Evolutionary conservation across 1,284 basidiomycete species (phyloP).

Genomic region (Cryptococcus maquisensis): DNA sequence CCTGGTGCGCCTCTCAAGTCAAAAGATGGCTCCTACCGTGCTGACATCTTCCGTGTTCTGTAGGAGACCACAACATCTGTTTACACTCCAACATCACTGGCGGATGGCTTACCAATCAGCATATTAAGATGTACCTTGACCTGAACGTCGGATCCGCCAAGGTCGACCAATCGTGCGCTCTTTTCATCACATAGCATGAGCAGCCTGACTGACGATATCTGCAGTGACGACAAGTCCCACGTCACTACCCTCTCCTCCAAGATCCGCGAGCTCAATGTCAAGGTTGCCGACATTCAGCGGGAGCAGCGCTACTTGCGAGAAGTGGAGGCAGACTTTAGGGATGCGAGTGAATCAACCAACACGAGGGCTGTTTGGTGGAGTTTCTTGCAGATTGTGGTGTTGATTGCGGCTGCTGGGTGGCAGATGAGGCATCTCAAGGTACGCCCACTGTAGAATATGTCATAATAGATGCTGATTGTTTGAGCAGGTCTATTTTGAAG

Average conservation of each 20-base stretch:
- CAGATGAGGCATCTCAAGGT: conserved; percentile 89
- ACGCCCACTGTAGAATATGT: conserved; percentile 39
- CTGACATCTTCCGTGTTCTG: neutral
- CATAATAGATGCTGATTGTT: neutral
- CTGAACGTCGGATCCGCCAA: conserved; percentile 85
- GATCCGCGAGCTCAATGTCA: conserved; percentile 85
- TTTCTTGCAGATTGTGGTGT: conserved; percentile 74
- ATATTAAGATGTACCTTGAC: conserved; percentile 92
- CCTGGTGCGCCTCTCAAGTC: conserved; percentile 48
- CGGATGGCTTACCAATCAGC: conserved; percentile 76
- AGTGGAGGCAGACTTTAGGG: conserved; percentile 83
- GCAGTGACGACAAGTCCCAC: conserved; percentile 66
- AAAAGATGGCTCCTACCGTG: neutral
- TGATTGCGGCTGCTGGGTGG: conserved; percentile 84
- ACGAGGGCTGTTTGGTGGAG: conserved; percentile 89
- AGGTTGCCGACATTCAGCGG: conserved; percentile 83
- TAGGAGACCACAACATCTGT: conserved; percentile 93
- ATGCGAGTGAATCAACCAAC: conserved; percentile 86
- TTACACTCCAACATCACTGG: conserved; percentile 80
- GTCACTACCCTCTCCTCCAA: conserved; percentile 80
- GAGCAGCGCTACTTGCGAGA: conserved; percentile 99
- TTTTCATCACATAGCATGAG: neutral
- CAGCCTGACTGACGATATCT: neutral
- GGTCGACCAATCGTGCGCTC: conserved; percentile 64
- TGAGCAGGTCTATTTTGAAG: conserved; percentile 75